Percentiles rank a stretch among this genome's conserved stretches.
phyloP scores from a whole-genome alignment of 306 rosid genomes.

The Biancaea sappan region DNA sequence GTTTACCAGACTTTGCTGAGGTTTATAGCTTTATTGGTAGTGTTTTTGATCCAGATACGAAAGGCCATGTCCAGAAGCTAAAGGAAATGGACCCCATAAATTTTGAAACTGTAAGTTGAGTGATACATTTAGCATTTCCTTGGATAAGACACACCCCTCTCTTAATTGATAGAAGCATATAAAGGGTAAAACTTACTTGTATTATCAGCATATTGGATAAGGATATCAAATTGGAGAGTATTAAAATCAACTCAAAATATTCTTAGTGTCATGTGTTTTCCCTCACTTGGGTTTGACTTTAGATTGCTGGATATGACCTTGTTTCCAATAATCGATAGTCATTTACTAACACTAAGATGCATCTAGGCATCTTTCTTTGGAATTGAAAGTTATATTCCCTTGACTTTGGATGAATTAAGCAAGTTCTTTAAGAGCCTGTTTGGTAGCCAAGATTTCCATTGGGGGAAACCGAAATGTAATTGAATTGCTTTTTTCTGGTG shows the following conservation, averaged over 20 bases:
- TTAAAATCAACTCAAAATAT: constrained; percentile 2
- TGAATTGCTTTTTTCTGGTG: no score
- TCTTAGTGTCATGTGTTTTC: background rate
- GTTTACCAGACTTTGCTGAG: constrained; percentile 84
- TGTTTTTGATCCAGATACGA: constrained; percentile 82
- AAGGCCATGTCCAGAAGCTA: constrained; percentile 76
- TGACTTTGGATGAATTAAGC: constrained; percentile 8
- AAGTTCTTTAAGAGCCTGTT: no score
- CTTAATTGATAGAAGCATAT: constrained; percentile 14
- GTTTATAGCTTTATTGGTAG: constrained; percentile 92
- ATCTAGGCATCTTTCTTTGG: background rate
- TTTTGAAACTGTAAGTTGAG: constrained; percentile 83
- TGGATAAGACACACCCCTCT: constrained; percentile 9
- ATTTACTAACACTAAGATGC: constrained; percentile 4
- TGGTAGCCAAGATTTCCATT: no score
- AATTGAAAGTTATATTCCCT: constrained; percentile 7
- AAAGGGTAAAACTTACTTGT: constrained; percentile 17
- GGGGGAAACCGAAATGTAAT: no score
- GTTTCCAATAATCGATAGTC: background rate
- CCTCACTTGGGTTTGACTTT: constrained; percentile 4
- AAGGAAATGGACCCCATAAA: constrained; percentile 97
- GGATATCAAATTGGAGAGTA: constrained; percentile 8
- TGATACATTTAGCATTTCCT: constrained; percentile 26
- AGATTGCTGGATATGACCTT: constrained; percentile 11
- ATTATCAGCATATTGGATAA: background rate